Evolutionary conservation across 345 rosid genomes (phyloP), one percentile per base, ranked within the genome.

Genomic region (Eucalyptus cloeziana): DNA sequence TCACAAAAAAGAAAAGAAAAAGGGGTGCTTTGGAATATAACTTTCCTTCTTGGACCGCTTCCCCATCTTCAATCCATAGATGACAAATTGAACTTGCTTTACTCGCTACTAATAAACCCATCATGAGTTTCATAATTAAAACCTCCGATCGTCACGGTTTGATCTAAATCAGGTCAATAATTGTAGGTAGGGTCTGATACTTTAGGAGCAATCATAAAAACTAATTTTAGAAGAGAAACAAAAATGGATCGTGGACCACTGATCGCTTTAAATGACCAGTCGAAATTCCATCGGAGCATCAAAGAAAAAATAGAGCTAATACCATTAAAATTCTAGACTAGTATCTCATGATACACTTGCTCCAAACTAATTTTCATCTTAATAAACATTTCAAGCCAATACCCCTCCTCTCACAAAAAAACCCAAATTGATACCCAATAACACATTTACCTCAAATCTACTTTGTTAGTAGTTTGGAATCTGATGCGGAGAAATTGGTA

Each of bases 401-500:
- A 31, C 7, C 24, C 13, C 13, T 69, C 7, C 0, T 33, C 7
- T 33, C 5, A 31, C 43, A 5, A 5, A 69, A 69, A 69, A 69
- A 33, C 37, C 0, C 25, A 1, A 69, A 33, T 11, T 3, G 0
- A 3, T 31, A 30, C 79, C 12, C 37, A 67, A 67, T 9, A 3
- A 8, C 4, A 16, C 24, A 69, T 69, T 33, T 17, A 69, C 0
- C 43, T 43, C 45, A 37, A 19, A 71, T 10, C 12, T 31, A 31
- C 37, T 21, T 22, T 24, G 7, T 71, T 37, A 37, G 81, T 4
- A 3, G 3, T 21, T 19, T 37, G 83, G 83, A 13, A 10, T 76
- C 3, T 3, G 1, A 19, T 3, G 24, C 3, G 0, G 0, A 69
- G 43, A 69, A 21, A 52, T 1, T 31, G 3, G 6, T 69, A 33